Evolutionary conservation across 2,329 filamentous ascomycete genomes (phyloP).

Genomic region (Penicillium sp.): DNA sequence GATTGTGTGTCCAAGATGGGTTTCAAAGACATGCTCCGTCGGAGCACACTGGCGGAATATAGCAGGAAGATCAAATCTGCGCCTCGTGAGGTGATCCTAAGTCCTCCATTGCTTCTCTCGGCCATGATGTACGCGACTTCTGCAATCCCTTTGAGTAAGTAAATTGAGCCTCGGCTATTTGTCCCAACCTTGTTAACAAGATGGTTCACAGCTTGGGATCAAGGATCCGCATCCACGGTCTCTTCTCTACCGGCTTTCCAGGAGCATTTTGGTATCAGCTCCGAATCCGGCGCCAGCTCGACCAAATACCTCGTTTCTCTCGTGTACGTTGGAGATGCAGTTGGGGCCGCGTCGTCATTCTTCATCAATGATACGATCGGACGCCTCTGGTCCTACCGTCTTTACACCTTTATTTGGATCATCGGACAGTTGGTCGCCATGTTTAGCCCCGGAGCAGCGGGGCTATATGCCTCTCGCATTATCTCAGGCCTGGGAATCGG

Average conservation of each 20-base stretch:
- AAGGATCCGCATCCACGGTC: not conserved
- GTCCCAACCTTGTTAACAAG: not conserved
- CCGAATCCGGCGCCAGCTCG: not conserved
- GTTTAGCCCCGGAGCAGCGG: not conserved
- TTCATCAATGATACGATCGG: not conserved
- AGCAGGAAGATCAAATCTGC: conserved; percentile 10
- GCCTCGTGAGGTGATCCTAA: conserved; percentile 10
- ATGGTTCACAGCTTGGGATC: not conserved
- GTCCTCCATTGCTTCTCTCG: not conserved
- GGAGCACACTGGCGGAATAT: not conserved
- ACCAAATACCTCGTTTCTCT: not conserved
- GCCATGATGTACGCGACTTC: not conserved
- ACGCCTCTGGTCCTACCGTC: not conserved
- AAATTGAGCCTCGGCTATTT: not conserved
- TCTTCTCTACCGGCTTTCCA: not conserved
- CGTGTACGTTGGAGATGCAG: not conserved
- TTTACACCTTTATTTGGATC: not conserved
- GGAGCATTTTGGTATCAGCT: not conserved
- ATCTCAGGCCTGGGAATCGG: not conserved
- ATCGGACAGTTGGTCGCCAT: not conserved
- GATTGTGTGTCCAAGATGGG: not conserved
- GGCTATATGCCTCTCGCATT: not conserved
- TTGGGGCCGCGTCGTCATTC: not conserved
- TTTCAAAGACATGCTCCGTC: not conserved
- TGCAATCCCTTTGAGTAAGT: not conserved